These are phyloP conservation scores for Solanum aculeatissimum DNA, from an alignment of 305 asterid species.

Conservation along the genomic window DNA sequence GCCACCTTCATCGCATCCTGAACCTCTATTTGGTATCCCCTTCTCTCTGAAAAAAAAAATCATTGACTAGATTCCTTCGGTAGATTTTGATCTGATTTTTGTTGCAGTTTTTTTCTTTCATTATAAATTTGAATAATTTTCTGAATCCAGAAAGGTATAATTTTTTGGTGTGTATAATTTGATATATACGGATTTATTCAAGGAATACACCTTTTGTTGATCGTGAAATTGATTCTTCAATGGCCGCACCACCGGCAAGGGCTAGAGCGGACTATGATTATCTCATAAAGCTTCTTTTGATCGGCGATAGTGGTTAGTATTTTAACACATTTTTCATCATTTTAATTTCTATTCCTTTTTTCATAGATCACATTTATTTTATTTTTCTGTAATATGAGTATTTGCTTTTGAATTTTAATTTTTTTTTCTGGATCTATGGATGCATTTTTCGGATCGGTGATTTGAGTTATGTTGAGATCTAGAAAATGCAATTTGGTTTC, in stretches of 20 bases:
- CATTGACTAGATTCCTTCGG: not conserved
- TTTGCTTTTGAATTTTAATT: not conserved
- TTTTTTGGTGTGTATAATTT: not conserved
- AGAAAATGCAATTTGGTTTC: not conserved
- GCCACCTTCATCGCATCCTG: not conserved
- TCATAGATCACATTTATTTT: not conserved
- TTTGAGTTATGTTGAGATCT: not conserved
- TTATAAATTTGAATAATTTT: not conserved
- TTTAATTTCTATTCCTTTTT: not conserved
- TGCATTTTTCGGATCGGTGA: not conserved
- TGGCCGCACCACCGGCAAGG: slow-evolving; percentile 14
- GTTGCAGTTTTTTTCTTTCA: not conserved
- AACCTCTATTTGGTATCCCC: not conserved
- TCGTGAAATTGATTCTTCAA: not conserved
- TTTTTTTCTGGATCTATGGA: not conserved
- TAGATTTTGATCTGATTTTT: not conserved
- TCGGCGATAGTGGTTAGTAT: slow-evolving; percentile 7
- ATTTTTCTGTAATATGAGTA: not conserved
- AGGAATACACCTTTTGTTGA: not conserved
- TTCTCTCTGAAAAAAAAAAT: not conserved
- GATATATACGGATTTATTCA: not conserved
- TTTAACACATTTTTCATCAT: not conserved
- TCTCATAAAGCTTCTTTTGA: slow-evolving; percentile 12
- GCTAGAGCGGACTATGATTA: slow-evolving; percentile 19
- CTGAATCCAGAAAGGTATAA: not conserved